Percentiles rank a stretch among this genome's conserved stretches.
phyloP scores from a whole-genome alignment of 2,329 filamentous ascomycete species.

The Fusarium agapanthi region DNA sequence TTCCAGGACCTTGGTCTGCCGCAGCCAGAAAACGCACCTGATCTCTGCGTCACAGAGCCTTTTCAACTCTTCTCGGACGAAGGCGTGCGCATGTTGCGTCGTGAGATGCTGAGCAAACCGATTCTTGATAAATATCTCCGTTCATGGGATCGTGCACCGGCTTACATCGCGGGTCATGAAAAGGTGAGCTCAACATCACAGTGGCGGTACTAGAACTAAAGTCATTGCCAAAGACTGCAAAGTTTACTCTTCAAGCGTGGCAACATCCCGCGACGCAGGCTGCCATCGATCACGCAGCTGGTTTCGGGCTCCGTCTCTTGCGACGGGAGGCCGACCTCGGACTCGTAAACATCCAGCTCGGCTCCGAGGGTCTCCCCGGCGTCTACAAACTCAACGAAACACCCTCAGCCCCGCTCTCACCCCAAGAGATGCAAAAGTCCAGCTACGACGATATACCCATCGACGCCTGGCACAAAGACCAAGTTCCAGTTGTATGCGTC shows the following conservation, averaged over 20 bases:
- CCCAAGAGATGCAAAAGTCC: background rate
- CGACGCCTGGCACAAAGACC: slow-evolving; percentile 26
- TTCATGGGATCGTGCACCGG: background rate
- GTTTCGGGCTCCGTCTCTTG: background rate
- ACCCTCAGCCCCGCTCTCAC: background rate
- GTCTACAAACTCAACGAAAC: background rate
- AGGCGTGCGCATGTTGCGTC: background rate
- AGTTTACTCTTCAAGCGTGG: background rate
- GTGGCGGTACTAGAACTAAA: fast-evolving
- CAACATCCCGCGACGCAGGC: background rate
- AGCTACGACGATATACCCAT: background rate
- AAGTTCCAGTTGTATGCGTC: slow-evolving; percentile 18
- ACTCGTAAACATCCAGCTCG: background rate
- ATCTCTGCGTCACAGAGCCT: background rate
- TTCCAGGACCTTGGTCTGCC: background rate
- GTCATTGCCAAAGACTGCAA: background rate
- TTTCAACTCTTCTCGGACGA: background rate
- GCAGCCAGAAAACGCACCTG: background rate
- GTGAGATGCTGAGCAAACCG: background rate
- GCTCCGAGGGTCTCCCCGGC: background rate
- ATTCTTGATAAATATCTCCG: background rate
- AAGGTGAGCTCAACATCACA: background rate
- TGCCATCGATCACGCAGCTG: background rate
- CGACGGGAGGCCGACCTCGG: background rate
- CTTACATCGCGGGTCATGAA: background rate